Percentiles rank a stretch among this genome's conserved stretches.
These are phyloP conservation scores for Prunus campanulata DNA, from an alignment of 306 rosid genomes.

Conservation along the genomic window DNA sequence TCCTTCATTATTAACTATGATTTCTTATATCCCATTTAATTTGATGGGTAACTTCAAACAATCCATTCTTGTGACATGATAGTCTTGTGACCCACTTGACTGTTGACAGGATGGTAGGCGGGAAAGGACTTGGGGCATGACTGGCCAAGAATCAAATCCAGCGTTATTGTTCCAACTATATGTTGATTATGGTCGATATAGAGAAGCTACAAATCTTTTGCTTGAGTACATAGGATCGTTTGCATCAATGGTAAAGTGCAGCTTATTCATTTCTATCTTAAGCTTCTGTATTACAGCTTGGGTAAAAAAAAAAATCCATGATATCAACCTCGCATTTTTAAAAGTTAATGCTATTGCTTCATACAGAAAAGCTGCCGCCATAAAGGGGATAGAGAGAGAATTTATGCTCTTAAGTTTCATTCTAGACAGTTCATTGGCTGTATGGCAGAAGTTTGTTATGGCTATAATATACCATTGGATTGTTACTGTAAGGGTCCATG, in stretches of 20 bases:
- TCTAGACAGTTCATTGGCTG: too few species aligned
- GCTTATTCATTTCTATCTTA: conserved; percentile 14
- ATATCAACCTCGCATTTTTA: neutral
- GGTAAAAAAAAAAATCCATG: neutral
- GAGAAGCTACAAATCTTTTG: conserved; percentile 86
- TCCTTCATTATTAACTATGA: too few species aligned
- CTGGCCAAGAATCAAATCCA: conserved; percentile 77
- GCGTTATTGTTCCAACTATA: conserved; percentile 79
- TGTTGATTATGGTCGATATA: conserved; percentile 79
- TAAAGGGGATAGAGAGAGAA: too few species aligned
- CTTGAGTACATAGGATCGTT: conserved; percentile 66
- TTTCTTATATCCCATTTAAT: neutral
- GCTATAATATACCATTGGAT: too few species aligned
- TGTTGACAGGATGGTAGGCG: conserved; percentile 65
- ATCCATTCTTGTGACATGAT: neutral
- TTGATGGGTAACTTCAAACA: neutral
- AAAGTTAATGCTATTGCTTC: neutral
- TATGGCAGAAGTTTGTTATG: too few species aligned
- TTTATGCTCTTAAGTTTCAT: too few species aligned
- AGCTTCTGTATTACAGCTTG: neutral
- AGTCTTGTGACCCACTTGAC: conserved; percentile 22
- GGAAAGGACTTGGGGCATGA: conserved; percentile 70
- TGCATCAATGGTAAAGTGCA: conserved; percentile 60
- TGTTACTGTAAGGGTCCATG: too few species aligned
- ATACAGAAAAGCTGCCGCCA: too few species aligned